Conservation (phyloP, 2,329 filamentous ascomycete genomes). For the Penicillium fuscoglaucum region DNA sequence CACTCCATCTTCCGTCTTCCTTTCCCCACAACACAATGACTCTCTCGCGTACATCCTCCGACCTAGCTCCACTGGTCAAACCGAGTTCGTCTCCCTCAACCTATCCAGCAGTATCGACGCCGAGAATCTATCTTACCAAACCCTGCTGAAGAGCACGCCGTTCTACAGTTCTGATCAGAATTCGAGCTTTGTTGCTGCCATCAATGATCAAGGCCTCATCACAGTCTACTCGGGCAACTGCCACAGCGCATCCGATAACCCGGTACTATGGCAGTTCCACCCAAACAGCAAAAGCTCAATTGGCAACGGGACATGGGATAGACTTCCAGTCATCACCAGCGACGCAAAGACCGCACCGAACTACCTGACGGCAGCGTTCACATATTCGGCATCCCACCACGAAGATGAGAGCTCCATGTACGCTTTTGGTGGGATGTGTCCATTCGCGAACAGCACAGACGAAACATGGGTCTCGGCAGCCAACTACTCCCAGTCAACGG, state of each 20-base stretch:
- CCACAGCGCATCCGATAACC: constrained; percentile 49
- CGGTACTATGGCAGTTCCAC: constrained; percentile 68
- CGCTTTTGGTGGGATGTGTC: constrained; percentile 90
- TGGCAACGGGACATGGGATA: constrained; percentile 58
- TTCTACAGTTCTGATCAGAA: constrained; percentile 44
- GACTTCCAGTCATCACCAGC: constrained; percentile 40
- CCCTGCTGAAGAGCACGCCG: constrained; percentile 30
- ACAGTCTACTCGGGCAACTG: constrained; percentile 76
- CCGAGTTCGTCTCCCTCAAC: constrained; percentile 65
- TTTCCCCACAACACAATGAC: constrained; percentile 51
- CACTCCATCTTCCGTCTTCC: constrained; percentile 71
- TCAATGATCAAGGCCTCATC: constrained; percentile 68
- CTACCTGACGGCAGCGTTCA: constrained; percentile 61
- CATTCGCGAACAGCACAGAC: constrained; percentile 46
- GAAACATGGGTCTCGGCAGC: constrained; percentile 66
- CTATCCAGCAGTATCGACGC: constrained; percentile 59
- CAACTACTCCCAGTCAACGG: constrained; percentile 78
- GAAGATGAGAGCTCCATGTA: constrained; percentile 57
- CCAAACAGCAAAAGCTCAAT: constrained; percentile 44
- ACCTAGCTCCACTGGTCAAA: constrained; percentile 50
- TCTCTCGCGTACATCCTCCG: constrained; percentile 70
- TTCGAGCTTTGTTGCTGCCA: constrained; percentile 68
- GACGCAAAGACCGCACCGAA: constrained; percentile 49
- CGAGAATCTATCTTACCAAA: constrained; percentile 41
- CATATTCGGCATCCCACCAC: constrained; percentile 61